Evolutionary conservation across 257 asterid genomes (phyloP).

Genomic region (Solanum okadae): DNA sequence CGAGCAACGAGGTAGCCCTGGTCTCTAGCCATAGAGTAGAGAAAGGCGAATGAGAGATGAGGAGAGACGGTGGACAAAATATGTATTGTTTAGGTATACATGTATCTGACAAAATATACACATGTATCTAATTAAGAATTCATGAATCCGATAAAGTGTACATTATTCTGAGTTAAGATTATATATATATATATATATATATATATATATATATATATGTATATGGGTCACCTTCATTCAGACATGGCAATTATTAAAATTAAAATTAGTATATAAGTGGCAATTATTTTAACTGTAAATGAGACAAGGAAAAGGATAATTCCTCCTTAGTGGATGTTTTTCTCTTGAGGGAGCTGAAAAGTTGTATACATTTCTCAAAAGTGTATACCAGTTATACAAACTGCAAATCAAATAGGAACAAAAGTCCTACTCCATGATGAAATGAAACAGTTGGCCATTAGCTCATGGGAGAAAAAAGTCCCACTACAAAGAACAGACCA

Average conservation of each 20-base stretch:
- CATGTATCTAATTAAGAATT: background rate
- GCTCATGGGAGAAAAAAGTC: constrained; percentile 38
- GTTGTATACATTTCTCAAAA: background rate
- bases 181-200: too few relatives aligned
- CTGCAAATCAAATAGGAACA: background rate
- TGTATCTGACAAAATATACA: background rate
- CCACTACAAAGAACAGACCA: constrained; percentile 19
- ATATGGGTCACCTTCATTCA: too few relatives aligned
- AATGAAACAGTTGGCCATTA: constrained; percentile 5
- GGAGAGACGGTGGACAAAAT: too few relatives aligned
- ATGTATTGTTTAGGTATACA: background rate
- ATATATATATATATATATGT: too few relatives aligned
- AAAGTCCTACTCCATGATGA: background rate
- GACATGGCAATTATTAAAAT: too few relatives aligned
- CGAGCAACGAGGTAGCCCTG: too few relatives aligned
- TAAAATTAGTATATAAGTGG: background rate
- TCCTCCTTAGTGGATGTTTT: background rate
- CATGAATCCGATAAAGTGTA: background rate
- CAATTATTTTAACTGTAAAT: background rate
- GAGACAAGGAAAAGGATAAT: background rate
- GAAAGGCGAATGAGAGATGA: too few relatives aligned
- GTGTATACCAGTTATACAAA: background rate
- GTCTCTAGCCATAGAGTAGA: too few relatives aligned
- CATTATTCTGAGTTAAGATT: too few relatives aligned
- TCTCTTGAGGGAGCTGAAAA: background rate